Evolutionary conservation across 164 flowering plant species (phyloP).

Genomic region (Dillenia turbinata): DNA sequence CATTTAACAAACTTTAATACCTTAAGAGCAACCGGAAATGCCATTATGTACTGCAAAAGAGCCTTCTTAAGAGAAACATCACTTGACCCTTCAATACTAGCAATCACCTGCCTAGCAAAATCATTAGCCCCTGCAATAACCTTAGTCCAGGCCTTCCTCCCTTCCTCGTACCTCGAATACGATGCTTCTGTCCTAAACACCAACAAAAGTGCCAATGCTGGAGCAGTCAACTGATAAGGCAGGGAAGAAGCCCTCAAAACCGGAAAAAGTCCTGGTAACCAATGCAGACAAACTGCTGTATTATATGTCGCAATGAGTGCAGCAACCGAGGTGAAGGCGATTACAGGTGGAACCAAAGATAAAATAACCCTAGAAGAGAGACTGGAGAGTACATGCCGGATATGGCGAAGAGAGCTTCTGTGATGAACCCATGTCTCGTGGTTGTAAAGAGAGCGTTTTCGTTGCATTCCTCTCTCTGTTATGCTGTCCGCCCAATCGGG

Average conservation of each 20-base stretch:
- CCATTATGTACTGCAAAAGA: constrained; percentile 70
- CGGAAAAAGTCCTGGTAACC: constrained; percentile 71
- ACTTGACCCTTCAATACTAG: constrained; percentile 32
- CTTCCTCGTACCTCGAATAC: constrained; percentile 85
- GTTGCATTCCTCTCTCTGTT: constrained; percentile 68
- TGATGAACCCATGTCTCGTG: constrained; percentile 78
- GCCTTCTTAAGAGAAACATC: constrained; percentile 42
- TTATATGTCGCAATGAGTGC: constrained; percentile 61
- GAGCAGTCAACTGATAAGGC: constrained; percentile 93
- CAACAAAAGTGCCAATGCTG: constrained; percentile 84
- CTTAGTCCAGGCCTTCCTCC: constrained; percentile 85
- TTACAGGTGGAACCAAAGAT: constrained; percentile 81
- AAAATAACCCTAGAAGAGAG: constrained; percentile 75
- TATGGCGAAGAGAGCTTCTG: constrained; percentile 78
- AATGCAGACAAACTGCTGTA: constrained; percentile 42
- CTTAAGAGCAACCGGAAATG: constrained; percentile 89
- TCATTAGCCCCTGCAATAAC: constrained; percentile 68
- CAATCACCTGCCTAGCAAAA: constrained; percentile 63
- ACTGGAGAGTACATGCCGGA: constrained; percentile 69
- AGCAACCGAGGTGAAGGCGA: constrained; percentile 65
- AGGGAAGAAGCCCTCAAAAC: constrained; percentile 62
- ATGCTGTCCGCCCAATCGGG: constrained; percentile 82
- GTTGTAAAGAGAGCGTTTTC: constrained; percentile 49
- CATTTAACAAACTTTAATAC: constrained; percentile 10
- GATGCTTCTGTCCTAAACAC: constrained; percentile 93